Conservation (phyloP, 768 basidiomycete species). For the Tricholoma terreum region DNA sequence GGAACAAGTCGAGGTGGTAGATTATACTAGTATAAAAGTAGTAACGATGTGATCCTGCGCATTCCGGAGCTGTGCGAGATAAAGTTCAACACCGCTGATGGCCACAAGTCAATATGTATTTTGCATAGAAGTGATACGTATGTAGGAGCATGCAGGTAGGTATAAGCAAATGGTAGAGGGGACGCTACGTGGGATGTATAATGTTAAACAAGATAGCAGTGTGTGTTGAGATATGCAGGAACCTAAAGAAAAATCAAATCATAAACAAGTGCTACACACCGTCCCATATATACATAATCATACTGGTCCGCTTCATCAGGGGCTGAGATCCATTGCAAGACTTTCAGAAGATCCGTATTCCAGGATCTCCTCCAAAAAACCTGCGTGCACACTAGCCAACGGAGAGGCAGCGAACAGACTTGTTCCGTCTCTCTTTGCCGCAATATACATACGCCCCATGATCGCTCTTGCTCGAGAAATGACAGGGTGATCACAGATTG, state of each 20-base stretch:
- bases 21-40: too few species aligned
- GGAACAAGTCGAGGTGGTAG: not conserved
- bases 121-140: not conserved
- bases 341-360: slow-evolving; percentile 19
- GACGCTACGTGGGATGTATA: slow-evolving; percentile 7
- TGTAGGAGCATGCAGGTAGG: slow-evolving; percentile 4
- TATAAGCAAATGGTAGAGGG: slow-evolving; percentile 1
- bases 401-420: slow-evolving; percentile 56
- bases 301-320: slow-evolving; percentile 21
- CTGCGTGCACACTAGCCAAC: slow-evolving; percentile 54
- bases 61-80: not conserved
- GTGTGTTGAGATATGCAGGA: not conserved
- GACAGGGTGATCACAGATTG: slow-evolving; percentile 59
- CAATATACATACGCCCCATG: slow-evolving; percentile 55
- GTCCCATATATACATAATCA: slow-evolving; percentile 8
- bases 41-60: too few species aligned
- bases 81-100: slow-evolving; percentile 6
- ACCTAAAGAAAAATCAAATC: not conserved
- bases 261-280: slow-evolving; percentile 14
- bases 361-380: slow-evolving; percentile 67
- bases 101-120: not conserved
- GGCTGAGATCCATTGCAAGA: slow-evolving; percentile 39
- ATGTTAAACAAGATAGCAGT: slow-evolving; percentile 8
- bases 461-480: slow-evolving; percentile 57
- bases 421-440: slow-evolving; percentile 31